Evolutionary conservation across 306 rosid species (phyloP), one percentile per base, ranked within the genome.

Genomic region (Vicia sativa): DNA sequence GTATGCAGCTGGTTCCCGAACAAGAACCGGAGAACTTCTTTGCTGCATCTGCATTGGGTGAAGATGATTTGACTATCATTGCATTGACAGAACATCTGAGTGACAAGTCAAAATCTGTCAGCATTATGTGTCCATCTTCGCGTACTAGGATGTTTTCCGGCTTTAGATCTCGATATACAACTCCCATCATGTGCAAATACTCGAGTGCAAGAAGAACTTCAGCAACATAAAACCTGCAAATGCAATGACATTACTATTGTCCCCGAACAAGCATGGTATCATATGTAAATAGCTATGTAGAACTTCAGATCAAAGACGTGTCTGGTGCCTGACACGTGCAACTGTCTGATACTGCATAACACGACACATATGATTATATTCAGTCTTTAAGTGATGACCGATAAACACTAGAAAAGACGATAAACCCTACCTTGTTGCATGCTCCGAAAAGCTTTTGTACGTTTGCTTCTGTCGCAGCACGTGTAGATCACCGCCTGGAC

Each of bases 121-220:
- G 86, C 99, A 95, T 90, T 41, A 95, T 87, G 73, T 95, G 97
- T n/a, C 99, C 99, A 77, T 95, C 99, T 81, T 95, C 99, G 78
- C 97, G 88, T 7, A 95, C 97, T 29, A 95, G 72, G 61, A 95
- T 87, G 67, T 90, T 95, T 81, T 90, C 97, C 7, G 99, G 99
- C 86, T 90, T 95, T 72, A 95, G 79, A 67, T 95, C 97, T 71
- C 97, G 96, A 78, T 95, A 95, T 35, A 95, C 89, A 59, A 95
- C 99, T 34, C 97, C 99, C 37, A 85, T 89, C 99, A 95, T 90
- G 80, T 95, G 99, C 62, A 95, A 80, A 75, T 95, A 95, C 84
- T 95, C 99, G 73, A 95, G 69, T 31, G 96, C 97, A 25, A 95
- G 96, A 49, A 95, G 97, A 64, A 90, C 91, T 73, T 95, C 99